Percentiles rank a stretch among this genome's conserved stretches.
Conservation (phyloP, 208 protist species). For the Crithidia expoeki region DNA sequence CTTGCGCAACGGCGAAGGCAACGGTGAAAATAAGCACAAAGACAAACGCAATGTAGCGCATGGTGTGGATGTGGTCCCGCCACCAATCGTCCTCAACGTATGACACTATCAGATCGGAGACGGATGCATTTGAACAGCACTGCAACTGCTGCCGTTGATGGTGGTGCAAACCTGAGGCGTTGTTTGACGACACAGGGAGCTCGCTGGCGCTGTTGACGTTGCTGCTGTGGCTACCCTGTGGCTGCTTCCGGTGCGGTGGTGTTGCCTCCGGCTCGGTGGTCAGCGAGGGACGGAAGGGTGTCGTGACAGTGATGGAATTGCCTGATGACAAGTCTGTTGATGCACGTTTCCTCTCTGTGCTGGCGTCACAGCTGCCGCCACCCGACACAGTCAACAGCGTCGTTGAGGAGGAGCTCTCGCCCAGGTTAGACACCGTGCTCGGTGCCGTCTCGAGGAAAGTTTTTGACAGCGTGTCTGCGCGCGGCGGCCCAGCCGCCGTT, state of each 20-base stretch:
- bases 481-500: neutral
- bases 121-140: conserved; percentile 10
- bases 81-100: conserved; percentile 84
- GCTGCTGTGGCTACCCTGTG: too few relatives aligned
- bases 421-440: neutral
- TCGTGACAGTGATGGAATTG: conserved; percentile 12
- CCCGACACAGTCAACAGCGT: conserved; percentile 1
- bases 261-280: neutral
- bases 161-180: neutral
- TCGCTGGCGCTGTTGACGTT: neutral
- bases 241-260: neutral
- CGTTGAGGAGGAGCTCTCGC: conserved; percentile 6
- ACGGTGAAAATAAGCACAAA: conserved; percentile 47
- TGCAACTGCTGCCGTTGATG: neutral
- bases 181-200: neutral
- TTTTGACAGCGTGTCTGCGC: neutral
- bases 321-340: neutral
- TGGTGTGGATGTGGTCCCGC: conserved; percentile 64
- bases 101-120: conserved; percentile 33
- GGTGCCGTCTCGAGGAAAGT: conserved; percentile 4
- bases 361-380: neutral
- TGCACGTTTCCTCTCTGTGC: neutral
- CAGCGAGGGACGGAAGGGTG: conserved; percentile 10
- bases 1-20: conserved; percentile 32
- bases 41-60: conserved; percentile 75